Evolutionary conservation across 352 stramenopile species (phyloP).

Genomic region (Phytopythium aichiense): DNA sequence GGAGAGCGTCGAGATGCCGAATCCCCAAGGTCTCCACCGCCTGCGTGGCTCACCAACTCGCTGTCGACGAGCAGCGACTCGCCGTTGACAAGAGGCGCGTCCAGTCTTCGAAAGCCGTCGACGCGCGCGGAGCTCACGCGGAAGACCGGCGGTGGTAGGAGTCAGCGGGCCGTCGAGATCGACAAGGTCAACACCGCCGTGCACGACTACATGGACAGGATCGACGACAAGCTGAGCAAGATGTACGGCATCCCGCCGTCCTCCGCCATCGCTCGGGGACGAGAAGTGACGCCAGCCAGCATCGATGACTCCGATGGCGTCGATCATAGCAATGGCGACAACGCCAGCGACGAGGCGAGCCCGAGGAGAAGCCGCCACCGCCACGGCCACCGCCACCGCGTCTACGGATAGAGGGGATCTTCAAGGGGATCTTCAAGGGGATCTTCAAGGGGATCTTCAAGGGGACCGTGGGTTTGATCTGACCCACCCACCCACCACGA

Average conservation of each 20-base stretch:
- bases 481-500: too few relatives aligned
- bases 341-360: background rate
- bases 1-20: background rate
- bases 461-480: too few relatives aligned
- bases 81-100: background rate
- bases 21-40: background rate
- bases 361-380: too few relatives aligned
- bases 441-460: too few relatives aligned
- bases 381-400: too few relatives aligned
- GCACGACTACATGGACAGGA: slow-evolving; percentile 80
- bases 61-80: background rate
- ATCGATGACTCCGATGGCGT: background rate
- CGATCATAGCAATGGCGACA: background rate
- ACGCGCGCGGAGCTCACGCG: slow-evolving; percentile 1
- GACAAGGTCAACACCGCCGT: slow-evolving; percentile 70
- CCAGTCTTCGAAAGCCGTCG: slow-evolving; percentile 4
- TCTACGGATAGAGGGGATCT: too few relatives aligned
- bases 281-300: too few relatives aligned
- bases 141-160: slow-evolving; percentile 11
- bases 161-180: slow-evolving; percentile 35
- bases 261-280: slow-evolving; percentile 10
- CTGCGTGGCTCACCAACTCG: slow-evolving; percentile 6
- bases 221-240: slow-evolving; percentile 73
- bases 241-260: slow-evolving; percentile 76
- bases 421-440: too few relatives aligned